These are phyloP conservation scores for Puccinia coronata DNA, from an alignment of 1,284 basidiomycete genomes.

Conservation along the genomic window DNA sequence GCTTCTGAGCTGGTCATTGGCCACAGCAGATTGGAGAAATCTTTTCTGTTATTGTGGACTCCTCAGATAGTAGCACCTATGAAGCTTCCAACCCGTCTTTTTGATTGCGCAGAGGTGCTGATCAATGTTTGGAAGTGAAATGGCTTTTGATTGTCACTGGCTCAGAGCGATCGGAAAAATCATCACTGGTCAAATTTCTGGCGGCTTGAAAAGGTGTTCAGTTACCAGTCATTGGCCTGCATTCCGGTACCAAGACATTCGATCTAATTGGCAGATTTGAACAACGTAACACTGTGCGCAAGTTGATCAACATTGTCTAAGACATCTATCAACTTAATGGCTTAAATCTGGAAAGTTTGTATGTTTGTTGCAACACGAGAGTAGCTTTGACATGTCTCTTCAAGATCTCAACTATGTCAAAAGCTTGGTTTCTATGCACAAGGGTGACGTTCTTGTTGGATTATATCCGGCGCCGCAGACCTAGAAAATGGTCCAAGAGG, in stretches of 20 bases:
- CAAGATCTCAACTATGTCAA: slow-evolving; percentile 3
- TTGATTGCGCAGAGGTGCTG: slow-evolving; percentile 69
- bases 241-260: slow-evolving; percentile 84
- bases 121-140: slow-evolving; percentile 71
- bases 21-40: slow-evolving; percentile 36
- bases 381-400: slow-evolving; percentile 26
- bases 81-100: slow-evolving; percentile 20
- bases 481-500: too few species aligned
- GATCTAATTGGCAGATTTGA: slow-evolving; percentile 96
- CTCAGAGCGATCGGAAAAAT: slow-evolving; percentile 74
- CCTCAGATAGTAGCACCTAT: slow-evolving; percentile 25
- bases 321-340: slow-evolving; percentile 38
- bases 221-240: slow-evolving; percentile 77
- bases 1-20: slow-evolving; percentile 40
- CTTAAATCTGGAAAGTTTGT: background rate
- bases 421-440: slow-evolving; percentile 39
- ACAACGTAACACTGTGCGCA: slow-evolving; percentile 64
- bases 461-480: too few species aligned
- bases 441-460: background rate
- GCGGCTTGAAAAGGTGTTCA: slow-evolving; percentile 72
- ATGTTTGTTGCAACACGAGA: background rate
- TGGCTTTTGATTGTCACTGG: slow-evolving; percentile 91
- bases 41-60: background rate
- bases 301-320: slow-evolving; percentile 31
- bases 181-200: slow-evolving; percentile 70